Evolutionary conservation across 805 yeast species (phyloP), one percentile per base, ranked within the genome.

Genomic region (Hanseniaspora lachancei): DNA sequence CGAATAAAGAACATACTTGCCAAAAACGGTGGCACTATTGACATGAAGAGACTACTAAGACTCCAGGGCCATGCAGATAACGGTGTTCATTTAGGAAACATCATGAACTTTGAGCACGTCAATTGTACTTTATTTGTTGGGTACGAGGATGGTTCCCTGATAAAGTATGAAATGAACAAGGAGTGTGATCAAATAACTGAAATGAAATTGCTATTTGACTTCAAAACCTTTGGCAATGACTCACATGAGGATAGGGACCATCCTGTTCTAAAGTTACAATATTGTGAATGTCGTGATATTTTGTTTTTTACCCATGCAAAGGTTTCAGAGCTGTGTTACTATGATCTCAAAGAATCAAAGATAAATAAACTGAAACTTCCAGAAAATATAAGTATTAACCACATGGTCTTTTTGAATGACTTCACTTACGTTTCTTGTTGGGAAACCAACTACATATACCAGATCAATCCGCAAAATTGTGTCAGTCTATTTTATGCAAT

Each of bases 211-310:
- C 7, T 52, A 1, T 32, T 52, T 10, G 20, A 44, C 27, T 52
- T 44, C 18, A 9, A 16, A 5, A 47, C 15, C 1, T 21, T 16
- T 32, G 47, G 36, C 21, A n/a, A 21, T 20, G 23, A 51, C 35
- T 34, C n/a, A 13, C 41, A 34, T 20, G 47, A 49, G 7, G 55
- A 52, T 18, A 43, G 55, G 18, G 55, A 52, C 23, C 55, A 52
- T 52, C 55, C 55, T n/a, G 36, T 52, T 0, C 24, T 52, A 13
- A 46, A 29, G 9, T 20, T 46, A 16, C 12, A 15, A 15, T n/a
- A 46, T n/a, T 20, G 35, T 8, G 13, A 16, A 7, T n/a, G 16
- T 10, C 18, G 16, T 16, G 20, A 44, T 5, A 8, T 13, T 10
- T n/a, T 32, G 15, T 32, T 41, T 27, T 49, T 40, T 29, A 32